phyloP scores from a whole-genome alignment of 2,329 filamentous ascomycete genomes.

The Hymenoscyphus salicellus region DNA sequence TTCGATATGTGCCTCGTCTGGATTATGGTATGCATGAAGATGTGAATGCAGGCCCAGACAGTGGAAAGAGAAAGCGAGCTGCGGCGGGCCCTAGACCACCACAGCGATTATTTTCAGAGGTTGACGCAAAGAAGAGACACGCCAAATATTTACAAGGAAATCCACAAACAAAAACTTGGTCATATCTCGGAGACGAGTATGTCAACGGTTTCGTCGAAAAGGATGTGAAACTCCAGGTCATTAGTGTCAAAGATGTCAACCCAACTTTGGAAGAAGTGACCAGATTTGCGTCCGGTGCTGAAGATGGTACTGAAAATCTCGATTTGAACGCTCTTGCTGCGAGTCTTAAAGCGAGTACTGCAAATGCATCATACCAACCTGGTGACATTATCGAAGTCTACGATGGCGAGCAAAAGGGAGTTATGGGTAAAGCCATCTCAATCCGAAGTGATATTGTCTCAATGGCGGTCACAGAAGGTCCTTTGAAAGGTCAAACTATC shows the following conservation, averaged over 20 bases:
- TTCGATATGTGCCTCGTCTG: slow-evolving; percentile 83
- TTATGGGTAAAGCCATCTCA: slow-evolving; percentile 79
- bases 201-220: slow-evolving; percentile 91
- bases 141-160: slow-evolving; percentile 55
- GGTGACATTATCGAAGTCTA: slow-evolving; percentile 97
- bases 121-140: slow-evolving; percentile 86
- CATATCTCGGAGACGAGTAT: slow-evolving; percentile 84
- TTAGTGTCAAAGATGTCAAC: slow-evolving; percentile 86
- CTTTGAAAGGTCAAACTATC: slow-evolving; percentile 76
- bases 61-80: slow-evolving; percentile 68
- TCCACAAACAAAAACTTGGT: slow-evolving; percentile 62
- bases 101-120: slow-evolving; percentile 86
- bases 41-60: slow-evolving; percentile 43
- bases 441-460: slow-evolving; percentile 92
- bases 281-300: slow-evolving; percentile 82
- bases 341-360: slow-evolving; percentile 80
- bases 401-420: slow-evolving; percentile 89
- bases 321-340: slow-evolving; percentile 88
- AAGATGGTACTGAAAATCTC: slow-evolving; percentile 90
- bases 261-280: slow-evolving; percentile 93
- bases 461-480: slow-evolving; percentile 78
- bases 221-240: slow-evolving; percentile 83
- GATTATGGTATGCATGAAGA: slow-evolving; percentile 92
- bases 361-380: slow-evolving; percentile 79
- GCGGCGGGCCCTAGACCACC: slow-evolving; percentile 69